These are phyloP conservation scores for Ilyonectria robusta DNA, from an alignment of 2,329 filamentous ascomycete species.

Conservation along the genomic window DNA sequence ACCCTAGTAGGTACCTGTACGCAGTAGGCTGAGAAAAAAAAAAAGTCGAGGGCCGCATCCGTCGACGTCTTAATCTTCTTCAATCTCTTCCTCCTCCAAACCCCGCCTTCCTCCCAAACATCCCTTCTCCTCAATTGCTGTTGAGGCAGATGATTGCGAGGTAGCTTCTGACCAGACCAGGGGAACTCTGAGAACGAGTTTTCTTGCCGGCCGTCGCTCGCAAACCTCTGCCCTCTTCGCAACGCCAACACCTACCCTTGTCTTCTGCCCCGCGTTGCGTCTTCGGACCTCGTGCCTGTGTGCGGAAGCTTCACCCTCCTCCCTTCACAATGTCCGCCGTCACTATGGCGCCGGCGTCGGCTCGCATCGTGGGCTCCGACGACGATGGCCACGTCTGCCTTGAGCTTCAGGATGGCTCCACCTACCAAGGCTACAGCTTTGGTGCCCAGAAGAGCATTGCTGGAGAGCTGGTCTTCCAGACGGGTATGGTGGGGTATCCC, in stretches of 20 bases:
- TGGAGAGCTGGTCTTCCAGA: constrained; percentile 99
- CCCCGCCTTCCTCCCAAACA: constrained; percentile 38
- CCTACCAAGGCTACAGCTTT: constrained; percentile 96
- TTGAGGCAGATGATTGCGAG: constrained; percentile 56
- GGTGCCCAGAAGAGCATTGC: constrained; percentile 94
- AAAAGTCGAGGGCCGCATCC: constrained; percentile 48
- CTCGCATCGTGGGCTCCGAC: constrained; percentile 66
- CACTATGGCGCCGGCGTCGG: constrained; percentile 70
- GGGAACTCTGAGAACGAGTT: constrained; percentile 57
- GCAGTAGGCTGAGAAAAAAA: constrained; percentile 39
- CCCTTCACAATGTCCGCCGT: constrained; percentile 51
- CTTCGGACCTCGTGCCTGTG: constrained; percentile 35
- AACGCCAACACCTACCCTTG: constrained; percentile 34
- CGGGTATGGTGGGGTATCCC: constrained; percentile 98
- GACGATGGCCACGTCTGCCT: constrained; percentile 82
- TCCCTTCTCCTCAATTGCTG: constrained; percentile 39
- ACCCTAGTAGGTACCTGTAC: constrained; percentile 32
- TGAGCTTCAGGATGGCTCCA: constrained; percentile 91
- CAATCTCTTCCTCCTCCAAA: constrained; percentile 40
- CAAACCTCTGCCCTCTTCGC: constrained; percentile 45
- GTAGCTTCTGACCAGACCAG: constrained; percentile 55
- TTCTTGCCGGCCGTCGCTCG: constrained; percentile 54
- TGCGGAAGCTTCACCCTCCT: constrained; percentile 32
- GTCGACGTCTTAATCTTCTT: constrained; percentile 37
- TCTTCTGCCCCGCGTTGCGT: constrained; percentile 50